These are phyloP conservation scores for Breynia disticha DNA, from an alignment of 441 rosid genomes.

Conservation along the genomic window DNA sequence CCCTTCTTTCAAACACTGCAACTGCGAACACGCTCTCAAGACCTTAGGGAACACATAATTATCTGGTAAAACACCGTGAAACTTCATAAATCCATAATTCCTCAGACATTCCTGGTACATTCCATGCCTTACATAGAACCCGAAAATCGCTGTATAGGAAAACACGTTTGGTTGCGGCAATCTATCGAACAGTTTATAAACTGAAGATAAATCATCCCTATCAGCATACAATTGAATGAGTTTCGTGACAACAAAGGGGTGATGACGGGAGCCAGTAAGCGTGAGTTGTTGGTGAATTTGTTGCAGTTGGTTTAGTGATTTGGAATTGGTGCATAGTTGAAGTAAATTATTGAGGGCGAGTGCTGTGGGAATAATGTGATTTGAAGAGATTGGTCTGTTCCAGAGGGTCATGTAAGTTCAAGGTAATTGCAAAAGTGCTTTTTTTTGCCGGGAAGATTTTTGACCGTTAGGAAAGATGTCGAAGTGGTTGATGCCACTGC, in stretches of 20 bases:
- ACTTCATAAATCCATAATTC: slow-evolving; percentile 21
- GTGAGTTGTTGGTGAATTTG: slow-evolving; percentile 27
- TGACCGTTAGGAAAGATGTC: no score
- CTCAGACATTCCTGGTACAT: slow-evolving; percentile 13
- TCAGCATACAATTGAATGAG: slow-evolving; percentile 21
- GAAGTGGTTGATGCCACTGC: no score
- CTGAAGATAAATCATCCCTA: slow-evolving; percentile 17
- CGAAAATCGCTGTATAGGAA: slow-evolving; percentile 25
- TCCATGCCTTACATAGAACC: slow-evolving; percentile 21
- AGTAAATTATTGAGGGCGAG: slow-evolving; percentile 14
- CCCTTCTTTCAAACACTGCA: slow-evolving; percentile 33
- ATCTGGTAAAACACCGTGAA: slow-evolving; percentile 34
- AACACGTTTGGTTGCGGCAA: slow-evolving; percentile 28
- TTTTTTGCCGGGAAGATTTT: no score
- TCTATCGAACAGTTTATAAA: slow-evolving; percentile 15
- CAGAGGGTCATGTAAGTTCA: slow-evolving; percentile 12
- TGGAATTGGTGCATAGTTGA: slow-evolving; percentile 23
- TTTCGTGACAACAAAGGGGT: slow-evolving; percentile 24
- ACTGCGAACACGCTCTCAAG: slow-evolving; percentile 38
- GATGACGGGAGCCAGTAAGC: slow-evolving; percentile 9
- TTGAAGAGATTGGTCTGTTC: slow-evolving; percentile 1
- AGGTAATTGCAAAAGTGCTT: background rate
- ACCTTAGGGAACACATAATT: slow-evolving; percentile 44
- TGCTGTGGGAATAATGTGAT: background rate
- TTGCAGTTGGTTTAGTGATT: slow-evolving; percentile 17